These are phyloP conservation scores for Elaeis guineensis DNA, from an alignment of 176 grass and related monocot species.

Conservation along the genomic window DNA sequence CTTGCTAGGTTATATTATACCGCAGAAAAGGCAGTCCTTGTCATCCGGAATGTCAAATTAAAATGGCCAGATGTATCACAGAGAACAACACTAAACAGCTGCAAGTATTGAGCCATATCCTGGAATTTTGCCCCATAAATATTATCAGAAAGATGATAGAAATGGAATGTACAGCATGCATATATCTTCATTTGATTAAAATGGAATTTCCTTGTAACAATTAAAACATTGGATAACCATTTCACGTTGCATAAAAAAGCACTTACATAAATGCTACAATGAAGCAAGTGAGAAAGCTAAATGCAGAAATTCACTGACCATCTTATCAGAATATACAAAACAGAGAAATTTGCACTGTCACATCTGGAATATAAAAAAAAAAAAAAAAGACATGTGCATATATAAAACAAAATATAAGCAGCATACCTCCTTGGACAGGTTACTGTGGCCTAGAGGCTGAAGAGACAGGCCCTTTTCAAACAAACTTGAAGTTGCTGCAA, in stretches of 20 bases:
- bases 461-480: slow-evolving; percentile 63
- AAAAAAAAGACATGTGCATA: too few relatives aligned
- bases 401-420: background rate
- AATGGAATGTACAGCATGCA: background rate
- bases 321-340: too few relatives aligned
- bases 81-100: slow-evolving; percentile 51
- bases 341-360: too few relatives aligned
- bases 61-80: slow-evolving; percentile 63
- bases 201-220: background rate
- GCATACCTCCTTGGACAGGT: slow-evolving; percentile 59
- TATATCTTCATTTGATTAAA: background rate
- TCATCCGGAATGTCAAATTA: slow-evolving; percentile 72
- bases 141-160: slow-evolving; percentile 1
- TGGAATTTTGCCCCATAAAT: slow-evolving; percentile 26
- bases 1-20: slow-evolving; percentile 18
- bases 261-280: too few relatives aligned
- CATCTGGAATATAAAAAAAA: too few relatives aligned
- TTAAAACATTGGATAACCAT: too few relatives aligned
- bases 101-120: slow-evolving; percentile 53
- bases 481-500: slow-evolving; percentile 61
- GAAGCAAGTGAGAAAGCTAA: too few relatives aligned
- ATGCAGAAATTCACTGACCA: too few relatives aligned
- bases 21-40: slow-evolving; percentile 62
- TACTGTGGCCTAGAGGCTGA: slow-evolving; percentile 46
- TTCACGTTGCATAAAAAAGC: too few relatives aligned